Percentiles rank a stretch among this genome's conserved stretches.
Evolutionary conservation across 495 filamentous ascomycete genomes (phyloP).

Genomic region (Letharia columbiana): DNA sequence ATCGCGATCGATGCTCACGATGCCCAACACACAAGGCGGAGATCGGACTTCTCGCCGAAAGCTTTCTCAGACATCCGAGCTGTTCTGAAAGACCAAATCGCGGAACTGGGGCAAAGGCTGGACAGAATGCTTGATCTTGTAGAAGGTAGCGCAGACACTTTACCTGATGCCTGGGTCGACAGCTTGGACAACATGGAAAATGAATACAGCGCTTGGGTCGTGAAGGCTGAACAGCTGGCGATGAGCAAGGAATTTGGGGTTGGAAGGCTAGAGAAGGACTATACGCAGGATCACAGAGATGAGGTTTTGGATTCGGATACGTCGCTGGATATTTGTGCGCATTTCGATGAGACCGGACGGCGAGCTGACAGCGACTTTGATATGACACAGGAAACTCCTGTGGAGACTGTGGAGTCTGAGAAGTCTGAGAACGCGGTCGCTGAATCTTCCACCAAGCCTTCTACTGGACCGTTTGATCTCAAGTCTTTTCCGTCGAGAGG

Average conservation of each 20-base stretch:
- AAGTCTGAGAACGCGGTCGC: neutral
- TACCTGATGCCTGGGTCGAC: constrained; percentile 84
- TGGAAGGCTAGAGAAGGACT: constrained; percentile 9
- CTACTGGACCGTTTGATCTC: neutral
- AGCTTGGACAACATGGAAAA: constrained; percentile 71
- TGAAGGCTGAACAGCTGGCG: constrained; percentile 40
- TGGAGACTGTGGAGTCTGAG: neutral
- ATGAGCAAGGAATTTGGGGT: constrained; percentile 38
- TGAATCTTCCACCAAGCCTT: neutral
- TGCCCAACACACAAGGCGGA: constrained; percentile 10
- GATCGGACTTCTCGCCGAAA: constrained; percentile 34
- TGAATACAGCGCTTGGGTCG: constrained; percentile 72
- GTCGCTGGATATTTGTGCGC: neutral
- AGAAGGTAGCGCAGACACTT: constrained; percentile 70
- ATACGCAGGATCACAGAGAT: neutral
- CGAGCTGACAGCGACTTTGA: neutral
- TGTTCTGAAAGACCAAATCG: constrained; percentile 59
- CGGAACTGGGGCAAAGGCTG: constrained; percentile 59
- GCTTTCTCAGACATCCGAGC: constrained; percentile 54
- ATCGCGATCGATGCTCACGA: constrained; percentile 37
- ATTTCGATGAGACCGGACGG: neutral
- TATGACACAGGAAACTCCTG: neutral
- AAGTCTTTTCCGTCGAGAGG: neutral
- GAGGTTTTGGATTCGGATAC: neutral
- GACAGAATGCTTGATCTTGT: constrained; percentile 78